Base-by-base conservation (phyloP, 257 asterid genomes). In the Solanum virginianum region DNA sequence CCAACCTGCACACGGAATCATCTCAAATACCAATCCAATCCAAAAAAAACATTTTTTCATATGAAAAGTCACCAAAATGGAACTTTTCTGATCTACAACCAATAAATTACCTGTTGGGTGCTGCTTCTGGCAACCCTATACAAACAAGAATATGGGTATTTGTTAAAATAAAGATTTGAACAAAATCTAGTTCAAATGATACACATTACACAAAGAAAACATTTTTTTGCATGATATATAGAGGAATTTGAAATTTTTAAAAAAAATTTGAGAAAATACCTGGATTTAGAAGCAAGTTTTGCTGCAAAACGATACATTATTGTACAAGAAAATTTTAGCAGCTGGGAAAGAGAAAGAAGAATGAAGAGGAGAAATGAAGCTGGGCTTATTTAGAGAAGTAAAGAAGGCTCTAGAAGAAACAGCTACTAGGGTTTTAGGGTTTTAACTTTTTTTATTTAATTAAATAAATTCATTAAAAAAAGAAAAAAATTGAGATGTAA, bases 41-140 rank as follows among this genome's bases (percentile, higher is more conserved):
- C 57, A 24, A 13, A 53, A 66, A 63, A 12, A 10, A 29, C 11
- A 65, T 29, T 26, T 20, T 24, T 43, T 20, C 80, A 43, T 11
- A 43, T 5, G 2, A 71, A 43, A 71, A 29, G 5, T 13, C 8
- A 51, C 55, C 13, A 51, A 55, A 55, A 29, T 9, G 74, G 1
- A 66, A 66, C 74, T 13, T 68, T 68, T 62, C 60, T 41, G 49
- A 60, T 84, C 74, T 81, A 11, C 63, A 10, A 54, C 24, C 22
- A 16, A 54, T 1, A 2, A 41, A 24, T 2, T 87, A 92, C 98
- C 98, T 91, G 98, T 59, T 87, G 92, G 85, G 84, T 89, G 92
- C 88, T 90, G 84, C 80, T 94, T 68, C 89, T 90, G 15, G 97
- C 94, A 60, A 91, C 88, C 72, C 98, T 94, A 88, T 15, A 88